A percentile compares a stretch with the other conserved stretches of the same genome.
These are phyloP conservation scores for Eucommia ulmoides DNA, from an alignment of 257 asterid genomes.

Conservation along the genomic window DNA sequence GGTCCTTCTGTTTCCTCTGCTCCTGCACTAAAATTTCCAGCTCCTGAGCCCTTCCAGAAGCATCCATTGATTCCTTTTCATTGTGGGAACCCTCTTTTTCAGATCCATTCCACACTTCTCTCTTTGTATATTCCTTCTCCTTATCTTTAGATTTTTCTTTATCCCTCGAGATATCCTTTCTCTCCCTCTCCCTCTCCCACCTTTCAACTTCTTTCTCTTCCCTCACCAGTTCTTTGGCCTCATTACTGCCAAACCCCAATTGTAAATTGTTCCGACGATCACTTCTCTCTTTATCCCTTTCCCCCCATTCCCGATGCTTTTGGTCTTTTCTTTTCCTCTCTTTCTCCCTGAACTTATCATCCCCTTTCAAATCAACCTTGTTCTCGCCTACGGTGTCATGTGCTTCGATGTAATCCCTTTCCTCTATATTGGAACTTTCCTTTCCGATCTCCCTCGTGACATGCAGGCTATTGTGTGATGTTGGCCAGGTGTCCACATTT, in stretches of 20 bases:
- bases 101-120: slow-evolving; percentile 55
- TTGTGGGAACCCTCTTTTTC: slow-evolving; percentile 50
- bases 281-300: slow-evolving; percentile 74
- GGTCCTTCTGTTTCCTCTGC: slow-evolving; percentile 53
- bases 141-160: slow-evolving; percentile 55
- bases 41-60: slow-evolving; percentile 47
- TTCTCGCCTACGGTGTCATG: slow-evolving; percentile 78
- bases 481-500: slow-evolving; percentile 45
- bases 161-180: slow-evolving; percentile 54
- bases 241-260: slow-evolving; percentile 34
- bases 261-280: slow-evolving; percentile 58
- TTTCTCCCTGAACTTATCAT: slow-evolving; percentile 69
- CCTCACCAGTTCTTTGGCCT: slow-evolving; percentile 50
- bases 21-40: slow-evolving; percentile 40
- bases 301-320: slow-evolving; percentile 89
- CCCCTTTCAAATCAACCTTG: slow-evolving; percentile 67
- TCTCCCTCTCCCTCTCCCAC: slow-evolving; percentile 70
- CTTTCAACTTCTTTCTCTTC: slow-evolving; percentile 77
- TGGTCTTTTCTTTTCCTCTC: slow-evolving; percentile 88
- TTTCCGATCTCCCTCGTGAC: slow-evolving; percentile 42
- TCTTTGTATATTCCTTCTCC: slow-evolving; percentile 64
- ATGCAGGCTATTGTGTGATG: slow-evolving; percentile 40
- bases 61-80: slow-evolving; percentile 49
- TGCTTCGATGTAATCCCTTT: slow-evolving; percentile 47
- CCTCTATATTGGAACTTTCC: slow-evolving; percentile 41